Conservation (phyloP, 1,139 yeast species). For the Eremothecium sinecaudum region DNA sequence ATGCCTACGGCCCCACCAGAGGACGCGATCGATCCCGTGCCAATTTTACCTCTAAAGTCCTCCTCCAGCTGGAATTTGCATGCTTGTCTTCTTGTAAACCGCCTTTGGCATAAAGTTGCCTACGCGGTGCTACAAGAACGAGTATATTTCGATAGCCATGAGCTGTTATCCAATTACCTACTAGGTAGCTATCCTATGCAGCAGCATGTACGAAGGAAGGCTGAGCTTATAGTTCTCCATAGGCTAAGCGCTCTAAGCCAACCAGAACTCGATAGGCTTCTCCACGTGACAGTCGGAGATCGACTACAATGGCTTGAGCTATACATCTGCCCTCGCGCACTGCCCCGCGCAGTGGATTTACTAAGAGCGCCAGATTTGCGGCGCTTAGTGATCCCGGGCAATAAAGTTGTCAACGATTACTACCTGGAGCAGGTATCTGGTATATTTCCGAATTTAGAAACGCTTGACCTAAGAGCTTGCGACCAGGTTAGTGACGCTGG, state of each 20-base stretch:
- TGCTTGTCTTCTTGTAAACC: conserved; percentile 61
- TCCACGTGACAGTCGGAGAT: conserved; percentile 36
- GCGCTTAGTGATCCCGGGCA: conserved; percentile 67
- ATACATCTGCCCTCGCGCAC: conserved; percentile 68
- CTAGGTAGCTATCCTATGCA: conserved; percentile 1
- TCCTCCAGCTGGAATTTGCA: conserved; percentile 32
- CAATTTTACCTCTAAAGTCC: conserved; percentile 1
- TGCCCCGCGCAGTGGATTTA: conserved; percentile 45
- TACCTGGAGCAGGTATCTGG: conserved; percentile 45
- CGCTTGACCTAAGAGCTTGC: conserved; percentile 77
- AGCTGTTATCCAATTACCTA: conserved; percentile 41
- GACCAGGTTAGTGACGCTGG: conserved; percentile 71
- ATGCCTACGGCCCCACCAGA: too few relatives aligned
- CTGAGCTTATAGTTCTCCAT: conserved; percentile 42
- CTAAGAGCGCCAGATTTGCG: conserved; percentile 38
- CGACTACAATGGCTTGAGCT: conserved; percentile 61
- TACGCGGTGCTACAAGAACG: conserved; percentile 45
- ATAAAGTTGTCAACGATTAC: conserved; percentile 52
- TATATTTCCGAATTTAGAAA: conserved; percentile 50
- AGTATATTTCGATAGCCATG: conserved; percentile 45
- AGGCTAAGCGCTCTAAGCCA: conserved; percentile 39
- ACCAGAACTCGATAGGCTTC: conserved; percentile 36
- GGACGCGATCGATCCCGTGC: too few relatives aligned
- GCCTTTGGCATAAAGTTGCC: conserved; percentile 52
- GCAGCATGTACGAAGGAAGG: conserved; percentile 21